Conservation (phyloP, 2,329 filamentous ascomycete species). For the Daldinia eschscholtzii region DNA sequence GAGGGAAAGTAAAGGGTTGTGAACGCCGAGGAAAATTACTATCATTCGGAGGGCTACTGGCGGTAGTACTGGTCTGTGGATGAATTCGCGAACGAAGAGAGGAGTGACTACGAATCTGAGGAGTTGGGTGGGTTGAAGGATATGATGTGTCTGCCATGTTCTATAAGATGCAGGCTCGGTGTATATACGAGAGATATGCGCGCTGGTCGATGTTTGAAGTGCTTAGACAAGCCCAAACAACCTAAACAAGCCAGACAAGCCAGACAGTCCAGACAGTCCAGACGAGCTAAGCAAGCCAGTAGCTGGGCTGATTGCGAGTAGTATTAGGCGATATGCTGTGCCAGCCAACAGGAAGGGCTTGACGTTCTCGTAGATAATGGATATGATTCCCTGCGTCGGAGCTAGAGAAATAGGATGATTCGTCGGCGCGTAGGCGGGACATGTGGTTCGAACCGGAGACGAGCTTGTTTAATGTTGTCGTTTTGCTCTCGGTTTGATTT, state of each 20-base stretch:
- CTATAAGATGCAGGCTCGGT: constrained; percentile 12
- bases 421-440: constrained; percentile 31
- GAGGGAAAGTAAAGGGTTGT: constrained; percentile 63
- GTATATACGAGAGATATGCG: constrained; percentile 34
- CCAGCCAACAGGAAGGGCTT: constrained; percentile 27
- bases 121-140: constrained; percentile 31
- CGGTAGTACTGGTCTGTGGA: constrained; percentile 10
- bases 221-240: constrained; percentile 15
- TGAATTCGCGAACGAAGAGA: constrained; percentile 9
- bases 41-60: constrained; percentile 14
- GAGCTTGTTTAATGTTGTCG: constrained; percentile 25
- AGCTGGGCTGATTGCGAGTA: constrained; percentile 22
- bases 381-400: constrained; percentile 25
- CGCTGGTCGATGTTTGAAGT: constrained; percentile 8
- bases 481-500: constrained; percentile 33
- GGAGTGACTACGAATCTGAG: constrained; percentile 39
- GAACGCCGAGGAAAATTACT: constrained; percentile 54
- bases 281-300: constrained; percentile 4
- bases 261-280: constrained; percentile 6
- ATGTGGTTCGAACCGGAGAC: constrained; percentile 39
- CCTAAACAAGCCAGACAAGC: neutral
- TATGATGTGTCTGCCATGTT: constrained; percentile 39
- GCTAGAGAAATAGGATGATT: constrained; percentile 32
- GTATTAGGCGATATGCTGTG: constrained; percentile 28
- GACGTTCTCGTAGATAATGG: constrained; percentile 18